These are phyloP conservation scores for Auricularia cornea DNA, from an alignment of 768 basidiomycete species.

Conservation along the genomic window DNA sequence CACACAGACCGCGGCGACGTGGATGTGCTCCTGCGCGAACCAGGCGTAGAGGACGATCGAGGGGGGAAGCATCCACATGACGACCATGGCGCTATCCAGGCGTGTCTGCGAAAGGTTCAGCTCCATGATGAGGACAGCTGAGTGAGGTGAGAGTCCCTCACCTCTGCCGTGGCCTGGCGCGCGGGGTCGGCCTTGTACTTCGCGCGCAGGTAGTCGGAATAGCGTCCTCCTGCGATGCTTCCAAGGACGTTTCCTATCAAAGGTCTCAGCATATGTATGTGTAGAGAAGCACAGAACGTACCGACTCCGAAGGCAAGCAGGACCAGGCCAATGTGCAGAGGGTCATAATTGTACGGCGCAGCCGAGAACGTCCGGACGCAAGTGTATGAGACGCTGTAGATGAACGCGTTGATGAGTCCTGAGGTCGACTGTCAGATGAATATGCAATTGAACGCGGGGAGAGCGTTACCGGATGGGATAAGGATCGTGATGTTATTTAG, in stretches of 20 bases:
- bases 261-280: not conserved
- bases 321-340: slow-evolving; percentile 67
- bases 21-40: slow-evolving; percentile 54
- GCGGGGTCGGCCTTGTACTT: slow-evolving; percentile 25
- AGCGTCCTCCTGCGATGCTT: slow-evolving; percentile 49
- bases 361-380: slow-evolving; percentile 58
- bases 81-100: slow-evolving; percentile 52
- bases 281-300: slow-evolving; percentile 13
- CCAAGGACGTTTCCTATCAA: slow-evolving; percentile 40
- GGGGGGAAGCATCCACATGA: slow-evolving; percentile 43
- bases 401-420: slow-evolving; percentile 67
- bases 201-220: slow-evolving; percentile 42
- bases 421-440: not conserved
- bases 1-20: slow-evolving; percentile 61
- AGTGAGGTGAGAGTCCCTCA: not conserved
- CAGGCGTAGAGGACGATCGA: slow-evolving; percentile 66
- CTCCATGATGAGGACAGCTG: not conserved
- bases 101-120: slow-evolving; percentile 47
- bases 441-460: not conserved
- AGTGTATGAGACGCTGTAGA: slow-evolving; percentile 66
- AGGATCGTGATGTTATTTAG: slow-evolving; percentile 63
- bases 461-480: slow-evolving; percentile 48
- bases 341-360: slow-evolving; percentile 51
- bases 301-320: slow-evolving; percentile 69
- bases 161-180: not conserved